Percentiles rank a stretch among this genome's conserved stretches.
phyloP scores from a whole-genome alignment of 805 yeast species.

The Wickerhamiella qilinensis region DNA sequence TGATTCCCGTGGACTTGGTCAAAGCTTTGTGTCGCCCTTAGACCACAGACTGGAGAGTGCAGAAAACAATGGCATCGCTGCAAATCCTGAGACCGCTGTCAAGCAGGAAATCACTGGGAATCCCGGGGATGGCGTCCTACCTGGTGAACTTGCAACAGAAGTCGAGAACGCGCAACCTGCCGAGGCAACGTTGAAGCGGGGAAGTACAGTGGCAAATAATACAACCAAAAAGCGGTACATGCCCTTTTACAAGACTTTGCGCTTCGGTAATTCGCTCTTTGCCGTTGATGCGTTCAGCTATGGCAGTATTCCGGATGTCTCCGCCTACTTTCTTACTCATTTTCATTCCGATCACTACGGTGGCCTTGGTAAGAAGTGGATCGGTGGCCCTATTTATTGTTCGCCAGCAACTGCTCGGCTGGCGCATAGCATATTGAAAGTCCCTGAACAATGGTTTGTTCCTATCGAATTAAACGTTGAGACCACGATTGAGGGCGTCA shows the following conservation, averaged over 20 bases:
- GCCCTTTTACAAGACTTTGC: constrained; percentile 22
- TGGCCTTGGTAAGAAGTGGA: constrained; percentile 69
- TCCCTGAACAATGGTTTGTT: constrained; percentile 29
- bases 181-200: too few relatives aligned
- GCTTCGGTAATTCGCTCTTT: constrained; percentile 15
- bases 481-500: constrained; percentile 27
- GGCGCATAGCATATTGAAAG: constrained; percentile 36
- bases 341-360: constrained; percentile 92
- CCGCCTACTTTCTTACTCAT: constrained; percentile 32
- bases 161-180: too few relatives aligned
- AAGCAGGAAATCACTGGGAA: too few relatives aligned
- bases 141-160: too few relatives aligned
- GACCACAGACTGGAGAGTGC: too few relatives aligned
- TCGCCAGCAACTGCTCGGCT: constrained; percentile 53
- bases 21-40: too few relatives aligned
- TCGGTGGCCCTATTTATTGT: constrained; percentile 53
- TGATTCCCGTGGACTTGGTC: too few relatives aligned
- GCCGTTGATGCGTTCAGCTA: constrained; percentile 26
- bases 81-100: too few relatives aligned
- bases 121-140: too few relatives aligned
- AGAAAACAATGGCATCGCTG: too few relatives aligned
- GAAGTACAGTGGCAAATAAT: too few relatives aligned
- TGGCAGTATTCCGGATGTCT: constrained; percentile 20
- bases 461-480: constrained; percentile 29
- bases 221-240: constrained; percentile 3